Conservation (phyloP, 2,329 filamentous ascomycete genomes). For the Pezicula rhizophila region DNA sequence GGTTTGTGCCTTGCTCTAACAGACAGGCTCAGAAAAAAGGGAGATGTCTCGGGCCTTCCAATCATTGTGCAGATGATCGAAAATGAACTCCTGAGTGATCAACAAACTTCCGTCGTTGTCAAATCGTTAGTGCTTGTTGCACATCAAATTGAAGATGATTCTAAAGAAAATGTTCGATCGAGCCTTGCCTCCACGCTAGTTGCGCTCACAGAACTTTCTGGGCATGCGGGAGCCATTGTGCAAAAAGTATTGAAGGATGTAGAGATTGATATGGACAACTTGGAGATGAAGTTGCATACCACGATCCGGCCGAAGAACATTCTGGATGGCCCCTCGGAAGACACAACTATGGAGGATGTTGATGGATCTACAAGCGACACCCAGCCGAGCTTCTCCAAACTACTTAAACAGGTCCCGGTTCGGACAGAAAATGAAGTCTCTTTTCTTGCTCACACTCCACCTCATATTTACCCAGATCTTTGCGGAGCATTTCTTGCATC, state of each 20-base stretch:
- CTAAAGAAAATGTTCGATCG: conserved; percentile 51
- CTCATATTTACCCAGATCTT: conserved; percentile 51
- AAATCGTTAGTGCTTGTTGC: conserved; percentile 58
- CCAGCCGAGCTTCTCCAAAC: conserved; percentile 24
- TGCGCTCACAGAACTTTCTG: conserved; percentile 53
- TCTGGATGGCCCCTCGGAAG: conserved; percentile 42
- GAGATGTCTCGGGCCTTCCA: conserved; percentile 49
- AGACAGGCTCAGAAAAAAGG: conserved; percentile 54
- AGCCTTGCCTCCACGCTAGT: conserved; percentile 63
- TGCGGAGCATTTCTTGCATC: conserved; percentile 52
- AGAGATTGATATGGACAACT: conserved; percentile 64
- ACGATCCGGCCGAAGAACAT: conserved; percentile 55
- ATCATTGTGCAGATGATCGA: conserved; percentile 57
- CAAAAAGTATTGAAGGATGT: conserved; percentile 60
- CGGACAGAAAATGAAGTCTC: conserved; percentile 35
- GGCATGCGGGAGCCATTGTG: conserved; percentile 56
- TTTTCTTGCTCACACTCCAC: conserved; percentile 46
- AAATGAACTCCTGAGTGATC: conserved; percentile 53
- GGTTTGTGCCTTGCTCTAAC: conserved; percentile 63
- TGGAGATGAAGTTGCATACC: conserved; percentile 70
- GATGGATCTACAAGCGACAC: conserved; percentile 15
- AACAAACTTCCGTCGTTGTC: conserved; percentile 59
- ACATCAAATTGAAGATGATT: conserved; percentile 51
- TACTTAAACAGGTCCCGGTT: conserved; percentile 23
- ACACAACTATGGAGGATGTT: conserved; percentile 43